phyloP scores from a whole-genome alignment of 257 asterid species.

The Jacaranda mimosifolia region DNA sequence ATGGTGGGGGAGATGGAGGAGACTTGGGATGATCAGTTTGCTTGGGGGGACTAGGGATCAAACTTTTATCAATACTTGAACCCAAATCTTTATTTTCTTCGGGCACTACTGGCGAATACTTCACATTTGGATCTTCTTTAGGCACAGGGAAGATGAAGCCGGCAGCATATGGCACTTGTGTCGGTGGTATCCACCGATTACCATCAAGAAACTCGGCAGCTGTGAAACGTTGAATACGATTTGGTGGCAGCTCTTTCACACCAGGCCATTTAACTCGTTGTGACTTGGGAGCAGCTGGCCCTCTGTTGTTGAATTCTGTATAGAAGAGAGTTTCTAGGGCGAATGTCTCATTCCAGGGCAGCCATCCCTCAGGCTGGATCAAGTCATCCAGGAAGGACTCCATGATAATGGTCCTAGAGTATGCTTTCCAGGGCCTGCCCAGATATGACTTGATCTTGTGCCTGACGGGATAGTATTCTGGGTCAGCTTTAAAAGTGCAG shows the following conservation, averaged over 20 bases:
- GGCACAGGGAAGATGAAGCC: slow-evolving; percentile 69
- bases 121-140: slow-evolving; percentile 45
- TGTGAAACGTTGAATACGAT: slow-evolving; percentile 65
- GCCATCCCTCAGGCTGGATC: slow-evolving; percentile 81
- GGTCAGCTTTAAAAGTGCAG: slow-evolving; percentile 68
- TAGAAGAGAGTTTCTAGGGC: slow-evolving; percentile 66
- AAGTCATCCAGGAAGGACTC: slow-evolving; percentile 72
- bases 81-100: slow-evolving; percentile 77
- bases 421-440: slow-evolving; percentile 87
- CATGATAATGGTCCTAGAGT: slow-evolving; percentile 74
- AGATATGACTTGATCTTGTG: slow-evolving; percentile 58
- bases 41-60: not conserved
- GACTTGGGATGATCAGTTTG: not conserved
- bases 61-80: slow-evolving; percentile 19
- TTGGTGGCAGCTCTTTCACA: slow-evolving; percentile 66
- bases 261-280: slow-evolving; percentile 71
- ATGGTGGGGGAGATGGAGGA: not conserved
- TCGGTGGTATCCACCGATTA: slow-evolving; percentile 53
- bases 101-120: slow-evolving; percentile 67
- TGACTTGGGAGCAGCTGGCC: slow-evolving; percentile 67
- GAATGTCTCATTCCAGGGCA: slow-evolving; percentile 65
- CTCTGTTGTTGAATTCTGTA: slow-evolving; percentile 80
- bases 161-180: slow-evolving; percentile 55
- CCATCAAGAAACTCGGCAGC: slow-evolving; percentile 63
- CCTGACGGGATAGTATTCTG: slow-evolving; percentile 45